These are phyloP conservation scores for Selaginella tamariscina DNA, from an alignment of 75 land plant genomes.

Conservation along the genomic window DNA sequence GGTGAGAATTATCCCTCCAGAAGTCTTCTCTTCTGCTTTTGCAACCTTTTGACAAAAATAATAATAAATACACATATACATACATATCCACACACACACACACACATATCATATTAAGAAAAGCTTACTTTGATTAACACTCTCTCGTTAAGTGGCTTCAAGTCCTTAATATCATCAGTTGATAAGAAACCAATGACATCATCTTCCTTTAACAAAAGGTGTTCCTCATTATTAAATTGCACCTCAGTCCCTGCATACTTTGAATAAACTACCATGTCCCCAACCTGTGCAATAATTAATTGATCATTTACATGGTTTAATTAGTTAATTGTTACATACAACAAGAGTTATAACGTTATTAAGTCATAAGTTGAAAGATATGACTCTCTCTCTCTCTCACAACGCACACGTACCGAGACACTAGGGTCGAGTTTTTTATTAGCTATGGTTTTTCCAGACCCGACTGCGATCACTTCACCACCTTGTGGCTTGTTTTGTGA, in stretches of 20 bases:
- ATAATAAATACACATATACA: too few relatives aligned
- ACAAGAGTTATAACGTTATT: neutral
- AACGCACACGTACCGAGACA: constrained; percentile 27
- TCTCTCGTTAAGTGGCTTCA: constrained; percentile 62
- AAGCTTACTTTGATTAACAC: constrained; percentile 63
- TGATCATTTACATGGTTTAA: too few relatives aligned
- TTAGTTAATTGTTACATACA: neutral
- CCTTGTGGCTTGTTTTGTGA: constrained; percentile 69
- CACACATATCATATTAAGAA: neutral
- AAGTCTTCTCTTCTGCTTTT: constrained; percentile 31
- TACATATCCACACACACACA: too few relatives aligned
- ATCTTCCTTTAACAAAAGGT: constrained; percentile 68
- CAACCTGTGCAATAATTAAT: constrained; percentile 31
- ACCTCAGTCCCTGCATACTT: constrained; percentile 85
- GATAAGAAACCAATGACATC: constrained; percentile 71
- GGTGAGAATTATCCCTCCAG: constrained; percentile 60
- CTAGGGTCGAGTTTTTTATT: constrained; percentile 42
- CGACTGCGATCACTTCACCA: constrained; percentile 84
- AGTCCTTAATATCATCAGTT: constrained; percentile 67
- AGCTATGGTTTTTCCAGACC: constrained; percentile 54
- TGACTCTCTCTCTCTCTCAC: too few relatives aligned
- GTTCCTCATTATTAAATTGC: constrained; percentile 54
- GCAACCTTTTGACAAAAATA: neutral
- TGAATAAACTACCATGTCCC: constrained; percentile 62
- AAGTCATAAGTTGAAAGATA: too few relatives aligned